phyloP scores from a whole-genome alignment of 257 asterid species.

The Penstemon davidsonii region DNA sequence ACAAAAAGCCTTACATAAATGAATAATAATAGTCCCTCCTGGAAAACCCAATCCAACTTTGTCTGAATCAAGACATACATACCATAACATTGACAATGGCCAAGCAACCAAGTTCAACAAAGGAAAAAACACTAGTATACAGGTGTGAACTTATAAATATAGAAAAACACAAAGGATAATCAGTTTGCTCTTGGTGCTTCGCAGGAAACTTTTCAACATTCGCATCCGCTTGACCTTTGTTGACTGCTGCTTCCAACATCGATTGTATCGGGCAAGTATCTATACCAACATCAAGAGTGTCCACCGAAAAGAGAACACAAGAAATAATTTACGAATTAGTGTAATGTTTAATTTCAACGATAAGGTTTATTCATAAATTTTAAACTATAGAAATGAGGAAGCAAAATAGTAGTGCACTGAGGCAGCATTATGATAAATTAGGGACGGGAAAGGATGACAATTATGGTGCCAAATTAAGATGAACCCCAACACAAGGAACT shows the following conservation, averaged over 20 bases:
- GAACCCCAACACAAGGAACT: not conserved
- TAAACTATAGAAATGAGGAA: not conserved
- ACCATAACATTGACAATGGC: conserved; percentile 2
- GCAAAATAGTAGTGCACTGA: not conserved
- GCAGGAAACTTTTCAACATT: conserved; percentile 37
- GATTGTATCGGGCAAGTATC: conserved; percentile 61
- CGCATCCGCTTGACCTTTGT: conserved; percentile 61
- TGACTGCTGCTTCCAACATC: conserved; percentile 56
- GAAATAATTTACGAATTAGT: not conserved
- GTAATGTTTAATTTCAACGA: not conserved
- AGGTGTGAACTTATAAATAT: conserved; percentile 19
- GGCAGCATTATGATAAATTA: not conserved
- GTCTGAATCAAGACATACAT: conserved; percentile 5
- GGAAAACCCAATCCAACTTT: conserved; percentile 16
- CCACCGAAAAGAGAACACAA: not conserved
- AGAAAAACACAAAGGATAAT: conserved; percentile 14
- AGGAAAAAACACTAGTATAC: conserved; percentile 36
- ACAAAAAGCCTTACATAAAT: conserved; percentile 20
- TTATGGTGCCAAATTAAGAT: not conserved
- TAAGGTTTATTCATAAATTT: not conserved
- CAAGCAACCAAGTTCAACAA: not conserved
- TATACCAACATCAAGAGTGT: conserved; percentile 29
- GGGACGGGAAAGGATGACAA: not conserved
- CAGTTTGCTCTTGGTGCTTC: conserved; percentile 20
- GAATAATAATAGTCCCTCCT: not conserved